These are phyloP conservation scores for Toxicodendron radicans DNA, from an alignment of 345 rosid species.

Conservation along the genomic window DNA sequence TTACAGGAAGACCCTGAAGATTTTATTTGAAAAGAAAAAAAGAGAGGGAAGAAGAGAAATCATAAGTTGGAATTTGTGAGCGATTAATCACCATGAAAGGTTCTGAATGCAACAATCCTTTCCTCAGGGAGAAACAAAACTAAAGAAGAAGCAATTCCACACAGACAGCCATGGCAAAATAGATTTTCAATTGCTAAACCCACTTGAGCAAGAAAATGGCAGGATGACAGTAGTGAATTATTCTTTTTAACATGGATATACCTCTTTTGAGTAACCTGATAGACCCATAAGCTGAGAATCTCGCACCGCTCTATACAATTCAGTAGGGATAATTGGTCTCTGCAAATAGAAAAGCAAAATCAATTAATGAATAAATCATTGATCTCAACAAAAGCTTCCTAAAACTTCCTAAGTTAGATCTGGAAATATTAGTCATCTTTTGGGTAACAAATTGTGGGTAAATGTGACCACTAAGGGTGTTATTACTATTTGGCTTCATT, in stretches of 20 bases:
- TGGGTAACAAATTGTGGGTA: not conserved
- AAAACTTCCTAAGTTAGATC: not conserved
- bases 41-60: not conserved
- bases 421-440: conserved; percentile 4
- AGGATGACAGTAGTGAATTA: not conserved
- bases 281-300: conserved; percentile 91
- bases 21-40: not conserved
- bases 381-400: conserved; percentile 6
- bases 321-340: conserved; percentile 88
- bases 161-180: not conserved
- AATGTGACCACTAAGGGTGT: not conserved
- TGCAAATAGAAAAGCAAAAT: conserved; percentile 25
- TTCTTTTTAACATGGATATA: conserved; percentile 35
- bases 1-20: conserved; percentile 85
- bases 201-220: not conserved
- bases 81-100: conserved; percentile 12
- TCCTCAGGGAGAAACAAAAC: not conserved
- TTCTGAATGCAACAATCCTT: conserved; percentile 1
- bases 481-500: too few relatives aligned
- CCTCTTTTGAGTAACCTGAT: conserved; percentile 93
- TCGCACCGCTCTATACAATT: conserved; percentile 77
- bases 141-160: not conserved
- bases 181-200: not conserved
- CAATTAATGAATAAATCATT: conserved; percentile 14
- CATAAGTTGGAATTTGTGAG: not conserved